Base-by-base conservation (phyloP, 192 early-diverging fungal species). In the Coemansia sp. region DNA sequence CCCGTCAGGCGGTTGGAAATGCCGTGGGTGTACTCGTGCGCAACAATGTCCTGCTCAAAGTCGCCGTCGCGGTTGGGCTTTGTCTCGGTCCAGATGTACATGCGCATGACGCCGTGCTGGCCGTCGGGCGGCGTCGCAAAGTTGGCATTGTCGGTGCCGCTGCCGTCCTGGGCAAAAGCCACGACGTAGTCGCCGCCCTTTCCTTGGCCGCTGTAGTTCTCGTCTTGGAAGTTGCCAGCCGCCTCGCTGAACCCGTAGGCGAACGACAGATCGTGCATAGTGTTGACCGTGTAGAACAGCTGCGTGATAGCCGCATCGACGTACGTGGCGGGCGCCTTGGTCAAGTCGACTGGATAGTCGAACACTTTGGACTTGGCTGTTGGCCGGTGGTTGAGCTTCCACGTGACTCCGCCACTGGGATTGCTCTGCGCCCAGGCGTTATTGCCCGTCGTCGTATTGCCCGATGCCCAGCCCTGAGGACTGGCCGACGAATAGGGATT, bases 121-220 rank as follows among this genome's bases (percentile, higher is more conserved):
- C 96, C 96, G 86, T 98, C 96, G 1, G 94, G 95, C 22, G 95
- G 95, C 33, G 97, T 96, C 10, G 94, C 94, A 88, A 98, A 98
- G 76, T 96, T 96, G 66, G 96, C 96, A 86, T 96, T 96, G 77
- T 96, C 93, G 66, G 87, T 89, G 52, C 95, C 97, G 42, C 90
- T 90, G 7, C 94, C 93, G 81, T 97, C 94, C 78, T 98, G 97
- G 11, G 93, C 94, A 76, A 93, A 92, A 29, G 94, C 95, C 73
- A 96, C 90, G 3, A 98, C 93, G n/a, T 90, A 86, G 85, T 98
- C 97, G 41, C 81, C 84, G 46, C 87, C 94, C 46, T 76, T 67
- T 16, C 95, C 95, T 8, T 92, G 89, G 27, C 87, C 85, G 55
- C 86, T 87, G 69, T 93, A 85, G 74, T 98, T 98, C 75, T 91